Evolutionary conservation across 257 asterid species (phyloP), one percentile per base, ranked within the genome.

Genomic region (Knoxia roxburghii): DNA sequence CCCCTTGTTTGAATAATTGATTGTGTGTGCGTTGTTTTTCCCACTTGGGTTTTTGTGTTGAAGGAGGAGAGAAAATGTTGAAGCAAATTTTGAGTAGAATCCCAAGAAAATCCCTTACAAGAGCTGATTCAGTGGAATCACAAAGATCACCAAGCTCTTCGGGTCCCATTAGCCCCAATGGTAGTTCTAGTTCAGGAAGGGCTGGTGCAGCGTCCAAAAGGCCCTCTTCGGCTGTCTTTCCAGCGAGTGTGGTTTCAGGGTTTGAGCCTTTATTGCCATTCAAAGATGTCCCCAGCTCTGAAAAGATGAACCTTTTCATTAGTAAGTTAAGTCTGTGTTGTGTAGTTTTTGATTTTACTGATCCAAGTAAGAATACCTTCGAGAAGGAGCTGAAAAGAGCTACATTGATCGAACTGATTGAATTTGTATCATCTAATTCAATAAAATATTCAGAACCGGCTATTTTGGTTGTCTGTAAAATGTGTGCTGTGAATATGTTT

Each of bases 281-380:
- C 64, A 87, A 81, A 69, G 95, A 91, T 64, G 96, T 89, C 10
- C 76, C 96, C 1, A 76, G 66, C 72, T 83, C 95, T 0, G 90
- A 87, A 56, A 87, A 72, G 65, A 83, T 80, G 95, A 89, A 86
- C 73, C 95, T 91, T 41, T 86, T 87, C 84, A 84, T 91, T 50
- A 91, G 95, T 75, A 91, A 91, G 89, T 80, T 89, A 75, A 85
- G 92, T 67, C 92, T 91, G 51, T 87, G 96, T 65, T 85, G 95
- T 70, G 86, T 87, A 20, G 94, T 87, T 29, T 89, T 84, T 69
- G 96, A 91, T 80, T 91, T 91, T 82, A 80, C 76, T 21, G 88
- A 85, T 63, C 89, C 90, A 6, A 64, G 70, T 4, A 84, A 75
- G 74, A 80, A 83, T 54, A 57, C 80, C 23, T 78, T 82, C 32